Base-by-base conservation (phyloP, 2,329 filamentous ascomycete genomes). In the Akanthomyces muscarius region DNA sequence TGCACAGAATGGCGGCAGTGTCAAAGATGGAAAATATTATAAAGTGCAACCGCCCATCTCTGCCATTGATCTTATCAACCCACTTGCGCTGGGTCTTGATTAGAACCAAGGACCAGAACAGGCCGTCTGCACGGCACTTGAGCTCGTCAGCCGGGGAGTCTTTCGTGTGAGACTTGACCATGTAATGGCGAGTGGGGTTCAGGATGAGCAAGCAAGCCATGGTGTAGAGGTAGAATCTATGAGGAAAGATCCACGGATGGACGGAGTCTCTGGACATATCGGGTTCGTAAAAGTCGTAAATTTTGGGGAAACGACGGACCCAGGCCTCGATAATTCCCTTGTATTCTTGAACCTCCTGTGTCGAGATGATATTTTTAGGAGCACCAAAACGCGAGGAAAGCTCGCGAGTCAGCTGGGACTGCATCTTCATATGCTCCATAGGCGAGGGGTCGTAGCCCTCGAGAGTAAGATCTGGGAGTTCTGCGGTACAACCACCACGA, bases 21-120 rank as follows among this genome's bases (percentile, higher is more conserved):
- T 84, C 80, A 61, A 84, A 83, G 30, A 83, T 75, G 4, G 77
- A 74, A 59, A 83, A 84, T 0, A 81, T 78, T 18, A 81, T 79
- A 58, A 83, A 77, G 63, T 83, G 80, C 41, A 82, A 80, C 28
- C 81, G 78, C 2, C 78, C 77, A 41, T 82, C 79, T 33, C 78
- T 73, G 0, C 78, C 77, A 10, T 75, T 76, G 42, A 78, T 74
- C 25, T 77, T 74, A 6, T 80, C 73, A 50, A 80, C 78, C 55
- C 82, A 76, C 30, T 69, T 65, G 2, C 72, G 74, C 7, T 78
- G 73, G 0, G 75, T 74, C 5, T 72, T 68, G 36, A 83, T 70
- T 6, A 81, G 67, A 14, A 74, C 77, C 3, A 82, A 66, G 1
- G 77, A 74, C 50, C 78, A 75, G 10, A 78, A 71, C 4, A 83